Evolutionary conservation across 139 green algal species (phyloP), one percentile per base, ranked within the genome.

Genomic region (Zygnema circumcarinatum): DNA sequence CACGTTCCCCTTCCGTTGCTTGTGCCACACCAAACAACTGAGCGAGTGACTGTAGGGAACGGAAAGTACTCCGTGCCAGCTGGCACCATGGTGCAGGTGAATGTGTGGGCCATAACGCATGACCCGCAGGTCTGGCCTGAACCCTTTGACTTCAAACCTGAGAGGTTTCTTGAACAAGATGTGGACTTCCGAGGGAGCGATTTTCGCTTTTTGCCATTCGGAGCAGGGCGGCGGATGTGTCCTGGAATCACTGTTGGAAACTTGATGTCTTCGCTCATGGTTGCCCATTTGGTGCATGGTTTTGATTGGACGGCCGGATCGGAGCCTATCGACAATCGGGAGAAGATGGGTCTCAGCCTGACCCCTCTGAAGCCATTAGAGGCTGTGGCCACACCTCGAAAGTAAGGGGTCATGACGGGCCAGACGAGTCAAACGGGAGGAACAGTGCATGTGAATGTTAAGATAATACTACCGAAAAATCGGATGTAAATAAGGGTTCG

Each of bases 151-250:
- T 82, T 82, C 25, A 76, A 47, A 16, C 75, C 75, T 22, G 75
- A 82, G 33, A 32, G 75, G 35, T 82, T 82, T 40, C 75, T 82
- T 35, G 68, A 36, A 36, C 35, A 76, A 36, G 68, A 76, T 35
- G 68, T 76, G 68, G 68, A 76, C 38, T 47, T 76, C 35, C 38
- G 68, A 11, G 68, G 68, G 16, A 47, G 38, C 38, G 68, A 76
- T 25, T 76, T 76, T 36, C 68, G 68, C 68, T 36, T 76, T 35
- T 36, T 76, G 68, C 68, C 68, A 36, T 76, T 76, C 38, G 68
- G 68, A 21, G 38, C 68, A 36, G 68, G 68, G 0, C 21, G 68
- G 68, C 68, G 68, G 21, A 76, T 76, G 68, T 76, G 68, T 0
- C 35, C 38, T 0, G 68, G 68, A 36, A 35, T 47, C 35, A 22